These are phyloP conservation scores for Pseudozyma pruni DNA, from an alignment of 1,284 basidiomycete genomes.

Conservation along the genomic window DNA sequence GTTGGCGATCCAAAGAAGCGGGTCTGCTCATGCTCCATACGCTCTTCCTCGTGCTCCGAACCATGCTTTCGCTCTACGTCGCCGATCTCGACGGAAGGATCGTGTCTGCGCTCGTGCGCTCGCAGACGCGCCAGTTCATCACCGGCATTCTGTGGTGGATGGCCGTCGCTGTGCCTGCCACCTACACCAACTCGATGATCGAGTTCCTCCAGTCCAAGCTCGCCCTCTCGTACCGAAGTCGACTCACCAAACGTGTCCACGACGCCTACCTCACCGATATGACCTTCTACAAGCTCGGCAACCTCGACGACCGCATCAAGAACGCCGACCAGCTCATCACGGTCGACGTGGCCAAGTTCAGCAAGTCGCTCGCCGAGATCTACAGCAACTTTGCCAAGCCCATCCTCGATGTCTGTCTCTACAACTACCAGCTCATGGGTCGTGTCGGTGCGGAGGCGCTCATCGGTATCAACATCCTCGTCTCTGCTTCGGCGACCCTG, in stretches of 20 bases:
- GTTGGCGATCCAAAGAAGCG: conserved; percentile 84
- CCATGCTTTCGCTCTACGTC: conserved; percentile 92
- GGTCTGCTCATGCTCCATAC: conserved; percentile 87
- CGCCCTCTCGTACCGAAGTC: conserved; percentile 88
- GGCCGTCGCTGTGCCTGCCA: conserved; percentile 81
- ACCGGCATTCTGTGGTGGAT: conserved; percentile 89
- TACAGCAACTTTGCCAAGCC: conserved; percentile 79
- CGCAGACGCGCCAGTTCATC: conserved; percentile 82
- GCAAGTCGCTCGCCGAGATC: conserved; percentile 88
- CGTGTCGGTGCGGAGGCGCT: conserved; percentile 96
- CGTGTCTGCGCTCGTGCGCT: conserved; percentile 92
- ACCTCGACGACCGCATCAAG: conserved; percentile 83
- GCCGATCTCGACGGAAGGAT: conserved; percentile 90
- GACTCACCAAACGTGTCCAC: conserved; percentile 85
- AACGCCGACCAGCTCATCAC: conserved; percentile 98
- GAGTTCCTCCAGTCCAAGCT: conserved; percentile 90
- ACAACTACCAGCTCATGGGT: conserved; percentile 93
- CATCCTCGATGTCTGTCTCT: conserved; percentile 87
- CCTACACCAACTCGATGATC: conserved; percentile 96
- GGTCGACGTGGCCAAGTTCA: conserved; percentile 93
- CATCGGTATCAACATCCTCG: conserved; percentile 82
- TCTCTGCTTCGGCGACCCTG: conserved; percentile 72
- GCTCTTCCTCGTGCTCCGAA: conserved; percentile 85
- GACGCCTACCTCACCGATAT: conserved; percentile 82
- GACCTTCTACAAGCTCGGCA: conserved; percentile 89